Conservation (phyloP, 225 moss, liverwort and hornwort genomes). For the Rhytidiadelphus loreus region DNA sequence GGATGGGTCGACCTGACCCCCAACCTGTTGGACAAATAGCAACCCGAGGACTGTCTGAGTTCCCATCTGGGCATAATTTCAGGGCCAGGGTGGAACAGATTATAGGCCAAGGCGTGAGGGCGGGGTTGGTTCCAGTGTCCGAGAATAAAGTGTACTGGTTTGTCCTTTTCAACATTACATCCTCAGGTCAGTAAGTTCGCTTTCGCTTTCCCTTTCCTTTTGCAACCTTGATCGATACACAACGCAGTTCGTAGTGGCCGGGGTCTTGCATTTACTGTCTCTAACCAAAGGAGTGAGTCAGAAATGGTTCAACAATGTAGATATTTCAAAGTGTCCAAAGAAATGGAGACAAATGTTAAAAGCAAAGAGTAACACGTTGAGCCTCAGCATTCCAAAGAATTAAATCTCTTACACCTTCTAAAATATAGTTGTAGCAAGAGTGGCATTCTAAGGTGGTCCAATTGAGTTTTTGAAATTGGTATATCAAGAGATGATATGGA, state of each 20-base stretch:
- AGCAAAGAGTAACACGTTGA: not conserved
- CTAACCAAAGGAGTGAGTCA: too few species aligned
- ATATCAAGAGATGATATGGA: not conserved
- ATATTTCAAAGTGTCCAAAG: not conserved
- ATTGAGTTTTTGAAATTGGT: not conserved
- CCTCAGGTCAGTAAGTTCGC: slow-evolving; percentile 6
- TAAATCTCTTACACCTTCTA: too few species aligned
- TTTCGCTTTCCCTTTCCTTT: not conserved
- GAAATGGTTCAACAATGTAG: not conserved
- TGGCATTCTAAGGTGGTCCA: not conserved
- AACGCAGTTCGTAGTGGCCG: not conserved
- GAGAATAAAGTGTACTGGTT: slow-evolving; percentile 40
- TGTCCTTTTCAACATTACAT: slow-evolving; percentile 18
- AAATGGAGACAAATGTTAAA: not conserved
- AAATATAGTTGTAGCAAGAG: not conserved
- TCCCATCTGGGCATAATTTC: slow-evolving; percentile 17
- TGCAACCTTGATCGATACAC: not conserved
- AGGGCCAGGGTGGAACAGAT: slow-evolving; percentile 19
- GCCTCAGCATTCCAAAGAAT: not conserved
- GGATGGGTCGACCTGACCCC: slow-evolving; percentile 33
- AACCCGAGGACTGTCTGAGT: slow-evolving; percentile 33
- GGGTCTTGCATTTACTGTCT: not conserved
- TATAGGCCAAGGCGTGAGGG: slow-evolving; percentile 32
- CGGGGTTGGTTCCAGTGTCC: slow-evolving; percentile 29
- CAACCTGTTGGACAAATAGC: slow-evolving; percentile 38